Percentiles rank a stretch among this genome's conserved stretches.
Conservation (phyloP, 352 stramenopile genomes). For the Phytophthora lateralis region DNA sequence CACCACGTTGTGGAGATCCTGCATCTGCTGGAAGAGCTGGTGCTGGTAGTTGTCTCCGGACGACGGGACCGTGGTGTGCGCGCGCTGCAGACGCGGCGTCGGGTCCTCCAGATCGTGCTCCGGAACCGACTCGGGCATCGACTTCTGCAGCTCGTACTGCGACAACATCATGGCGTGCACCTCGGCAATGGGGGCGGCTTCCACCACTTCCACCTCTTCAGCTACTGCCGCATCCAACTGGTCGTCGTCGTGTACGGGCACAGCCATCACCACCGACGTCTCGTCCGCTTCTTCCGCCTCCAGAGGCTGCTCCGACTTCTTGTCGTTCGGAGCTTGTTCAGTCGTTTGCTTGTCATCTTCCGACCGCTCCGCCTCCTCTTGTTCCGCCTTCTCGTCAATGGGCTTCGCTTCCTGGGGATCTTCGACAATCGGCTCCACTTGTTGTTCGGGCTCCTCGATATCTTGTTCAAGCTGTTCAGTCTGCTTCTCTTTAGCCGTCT, state of each 20-base stretch:
- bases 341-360: neutral
- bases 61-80: constrained; percentile 34
- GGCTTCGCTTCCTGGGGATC: neutral
- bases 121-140: constrained; percentile 2
- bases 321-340: constrained; percentile 4
- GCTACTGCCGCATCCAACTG: constrained; percentile 7
- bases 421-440: neutral
- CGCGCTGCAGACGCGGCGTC: constrained; percentile 24
- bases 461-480: neutral
- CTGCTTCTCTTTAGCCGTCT: constrained; percentile 2
- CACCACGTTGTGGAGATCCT: constrained; percentile 61
- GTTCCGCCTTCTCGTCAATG: neutral
- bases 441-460: neutral
- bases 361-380: constrained; percentile 4
- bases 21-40: constrained; percentile 78
- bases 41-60: constrained; percentile 49
- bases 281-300: neutral
- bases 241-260: constrained; percentile 2
- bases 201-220: constrained; percentile 33
- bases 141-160: constrained; percentile 23
- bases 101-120: constrained; percentile 6
- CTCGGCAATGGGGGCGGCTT: constrained; percentile 31
- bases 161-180: constrained; percentile 31
- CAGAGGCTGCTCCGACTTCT: neutral
- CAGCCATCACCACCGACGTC: constrained; percentile 5